Base-by-base conservation (phyloP, 108 stramenopile genomes). In the Nitzschia putrida region DNA sequence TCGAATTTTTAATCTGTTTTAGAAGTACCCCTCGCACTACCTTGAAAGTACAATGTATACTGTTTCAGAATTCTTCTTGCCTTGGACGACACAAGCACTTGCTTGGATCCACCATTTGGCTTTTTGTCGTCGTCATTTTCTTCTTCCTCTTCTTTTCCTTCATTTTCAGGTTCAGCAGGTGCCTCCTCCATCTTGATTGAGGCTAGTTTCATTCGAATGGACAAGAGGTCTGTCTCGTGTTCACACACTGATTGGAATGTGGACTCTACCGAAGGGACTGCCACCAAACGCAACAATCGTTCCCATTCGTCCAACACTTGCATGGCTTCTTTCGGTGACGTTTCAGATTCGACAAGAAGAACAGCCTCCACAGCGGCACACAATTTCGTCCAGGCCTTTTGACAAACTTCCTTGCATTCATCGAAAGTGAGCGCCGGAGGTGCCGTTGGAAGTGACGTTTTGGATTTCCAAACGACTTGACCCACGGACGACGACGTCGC, bases 361-460 rank as follows among this genome's bases (percentile, higher is more conserved):
- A 61, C 44, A 11, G 16, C 12, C 0, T 21, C 39, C 39, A 76
- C 61, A 54, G 58, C 21, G 2, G n/a, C 14, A 47, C 60, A 64
- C 0, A 76, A 61, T 29, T 20, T 25, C 18, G 45, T 38, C 74
- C 74, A 76, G 12, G 74, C 57, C 44, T 76, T 69, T 63, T 53
- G 53, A 34, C 74, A 68, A 21, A 76, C 67, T 63, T 77, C 69
- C 34, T 41, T 5, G 41, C 76, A 77, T 65, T 77, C 76, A 37
- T 71, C 76, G 47, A 21, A 42, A 10, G 75, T 64, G 43, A 76
- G 45, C 4, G 29, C 29, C 3, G 38, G 70, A 12, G 70, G 12
- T 57, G 61, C 10, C 0, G 23, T 41, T 22, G 57, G 12, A 0
- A 44, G 25, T 0, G 22, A 41, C 38, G 59, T 53, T 26, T 26